phyloP scores from a whole-genome alignment of 208 protist species.

The Leishmania arabica region DNA sequence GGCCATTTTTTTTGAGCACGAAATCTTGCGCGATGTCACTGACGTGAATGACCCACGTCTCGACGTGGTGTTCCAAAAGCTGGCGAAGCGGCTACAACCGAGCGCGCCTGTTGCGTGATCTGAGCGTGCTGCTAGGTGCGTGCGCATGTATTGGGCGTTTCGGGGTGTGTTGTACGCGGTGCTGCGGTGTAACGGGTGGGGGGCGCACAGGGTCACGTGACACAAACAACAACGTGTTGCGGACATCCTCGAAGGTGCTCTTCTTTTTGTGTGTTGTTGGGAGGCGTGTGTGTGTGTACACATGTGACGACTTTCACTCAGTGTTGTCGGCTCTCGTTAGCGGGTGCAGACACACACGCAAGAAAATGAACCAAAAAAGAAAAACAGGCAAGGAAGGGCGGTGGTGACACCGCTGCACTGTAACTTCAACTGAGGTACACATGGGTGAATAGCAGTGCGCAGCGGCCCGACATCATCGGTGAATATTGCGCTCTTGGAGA shows the following conservation, averaged over 20 bases:
- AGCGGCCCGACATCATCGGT: background rate
- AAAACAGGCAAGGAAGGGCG: background rate
- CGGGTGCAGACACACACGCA: background rate
- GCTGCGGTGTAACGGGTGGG: background rate
- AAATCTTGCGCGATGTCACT: constrained; percentile 12
- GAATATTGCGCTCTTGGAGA: background rate
- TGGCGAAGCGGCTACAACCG: constrained; percentile 12
- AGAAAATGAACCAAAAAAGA: background rate
- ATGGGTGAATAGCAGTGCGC: background rate
- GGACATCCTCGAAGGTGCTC: background rate
- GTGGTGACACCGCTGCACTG: too few species aligned
- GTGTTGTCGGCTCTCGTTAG: background rate
- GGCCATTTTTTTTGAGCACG: constrained; percentile 57
- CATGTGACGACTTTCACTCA: background rate
- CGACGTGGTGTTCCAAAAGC: constrained; percentile 10
- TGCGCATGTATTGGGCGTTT: background rate
- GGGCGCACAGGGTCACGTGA: background rate
- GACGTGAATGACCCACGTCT: constrained; percentile 16
- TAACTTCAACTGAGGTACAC: background rate
- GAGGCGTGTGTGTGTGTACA: background rate
- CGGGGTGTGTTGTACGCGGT: background rate
- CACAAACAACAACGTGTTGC: background rate
- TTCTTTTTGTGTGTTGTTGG: background rate
- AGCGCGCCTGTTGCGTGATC: background rate
- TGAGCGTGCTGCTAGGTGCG: background rate